Conservation (phyloP, 2,329 filamentous ascomycete species). For the Fusarium fracticaudum region DNA sequence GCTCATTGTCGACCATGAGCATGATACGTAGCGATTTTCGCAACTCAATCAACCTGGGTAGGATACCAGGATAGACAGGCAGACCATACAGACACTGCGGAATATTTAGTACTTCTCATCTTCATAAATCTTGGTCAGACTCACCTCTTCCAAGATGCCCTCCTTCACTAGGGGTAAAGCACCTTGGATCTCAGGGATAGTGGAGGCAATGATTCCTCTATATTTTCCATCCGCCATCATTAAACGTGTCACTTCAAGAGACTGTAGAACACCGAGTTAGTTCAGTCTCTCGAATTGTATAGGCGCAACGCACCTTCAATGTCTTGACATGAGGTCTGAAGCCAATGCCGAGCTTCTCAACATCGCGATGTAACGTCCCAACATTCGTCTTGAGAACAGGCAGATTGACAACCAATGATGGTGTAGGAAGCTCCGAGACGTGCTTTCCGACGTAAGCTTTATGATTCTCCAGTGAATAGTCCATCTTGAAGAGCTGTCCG, state of each 20-base stretch:
- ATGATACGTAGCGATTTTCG: conserved; percentile 45
- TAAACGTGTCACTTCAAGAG: conserved; percentile 49
- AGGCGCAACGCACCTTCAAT: conserved; percentile 48
- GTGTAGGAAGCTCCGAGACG: conserved; percentile 49
- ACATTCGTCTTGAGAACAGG: conserved; percentile 52
- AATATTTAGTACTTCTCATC: neutral
- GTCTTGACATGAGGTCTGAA: conserved; percentile 58
- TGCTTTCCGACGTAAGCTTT: conserved; percentile 49
- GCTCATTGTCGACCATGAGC: conserved; percentile 51
- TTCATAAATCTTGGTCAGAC: neutral
- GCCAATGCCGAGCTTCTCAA: conserved; percentile 49
- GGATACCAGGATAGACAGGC: conserved; percentile 49
- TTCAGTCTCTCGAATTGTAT: too few species aligned
- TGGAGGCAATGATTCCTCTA: conserved; percentile 52
- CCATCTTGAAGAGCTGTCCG: conserved; percentile 27
- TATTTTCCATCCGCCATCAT: conserved; percentile 53
- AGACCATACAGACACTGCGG: conserved; percentile 51
- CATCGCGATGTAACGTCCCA: conserved; percentile 49
- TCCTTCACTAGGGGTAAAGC: conserved; percentile 51
- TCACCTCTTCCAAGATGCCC: conserved; percentile 52
- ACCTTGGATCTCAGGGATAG: conserved; percentile 52
- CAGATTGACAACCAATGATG: conserved; percentile 51
- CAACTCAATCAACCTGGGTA: conserved; percentile 45
- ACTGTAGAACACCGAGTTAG: conserved; percentile 37
- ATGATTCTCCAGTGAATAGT: conserved; percentile 43